These are phyloP conservation scores for Polytrichum commune DNA, from an alignment of 225 moss, liverwort and hornwort genomes.

Conservation along the genomic window DNA sequence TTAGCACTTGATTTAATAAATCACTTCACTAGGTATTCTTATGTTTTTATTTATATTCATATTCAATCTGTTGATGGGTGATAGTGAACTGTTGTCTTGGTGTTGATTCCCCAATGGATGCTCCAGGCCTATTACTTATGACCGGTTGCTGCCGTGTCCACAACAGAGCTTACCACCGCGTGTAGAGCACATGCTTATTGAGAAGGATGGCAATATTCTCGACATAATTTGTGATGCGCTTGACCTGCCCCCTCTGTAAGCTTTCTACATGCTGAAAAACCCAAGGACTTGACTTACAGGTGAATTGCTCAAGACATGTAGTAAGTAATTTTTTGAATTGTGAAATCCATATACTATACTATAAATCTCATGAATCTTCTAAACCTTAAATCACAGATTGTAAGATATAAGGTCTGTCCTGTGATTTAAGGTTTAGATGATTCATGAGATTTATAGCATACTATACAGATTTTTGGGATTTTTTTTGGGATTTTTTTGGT, in stretches of 20 bases:
- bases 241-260: slow-evolving; percentile 82
- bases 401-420: too few relatives aligned
- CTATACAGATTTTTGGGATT: too few relatives aligned
- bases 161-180: slow-evolving; percentile 65
- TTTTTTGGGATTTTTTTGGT: too few relatives aligned
- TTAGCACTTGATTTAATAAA: background rate
- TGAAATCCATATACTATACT: too few relatives aligned
- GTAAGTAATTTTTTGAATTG: too few relatives aligned
- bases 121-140: slow-evolving; percentile 60
- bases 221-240: slow-evolving; percentile 77
- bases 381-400: too few relatives aligned
- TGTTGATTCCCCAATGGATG: slow-evolving; percentile 11
- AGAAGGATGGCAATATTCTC: slow-evolving; percentile 76
- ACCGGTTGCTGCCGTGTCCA: slow-evolving; percentile 83
- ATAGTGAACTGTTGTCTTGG: slow-evolving; percentile 2
- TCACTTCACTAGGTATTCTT: background rate
- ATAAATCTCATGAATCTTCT: too few relatives aligned
- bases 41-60: background rate
- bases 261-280: slow-evolving; percentile 6
- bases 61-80: background rate
- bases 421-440: too few relatives aligned
- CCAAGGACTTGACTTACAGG: too few relatives aligned
- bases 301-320: too few relatives aligned
- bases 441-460: too few relatives aligned
- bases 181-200: slow-evolving; percentile 84